These are phyloP conservation scores for Leccinum imitatum DNA, from an alignment of 768 basidiomycete species.

Conservation along the genomic window DNA sequence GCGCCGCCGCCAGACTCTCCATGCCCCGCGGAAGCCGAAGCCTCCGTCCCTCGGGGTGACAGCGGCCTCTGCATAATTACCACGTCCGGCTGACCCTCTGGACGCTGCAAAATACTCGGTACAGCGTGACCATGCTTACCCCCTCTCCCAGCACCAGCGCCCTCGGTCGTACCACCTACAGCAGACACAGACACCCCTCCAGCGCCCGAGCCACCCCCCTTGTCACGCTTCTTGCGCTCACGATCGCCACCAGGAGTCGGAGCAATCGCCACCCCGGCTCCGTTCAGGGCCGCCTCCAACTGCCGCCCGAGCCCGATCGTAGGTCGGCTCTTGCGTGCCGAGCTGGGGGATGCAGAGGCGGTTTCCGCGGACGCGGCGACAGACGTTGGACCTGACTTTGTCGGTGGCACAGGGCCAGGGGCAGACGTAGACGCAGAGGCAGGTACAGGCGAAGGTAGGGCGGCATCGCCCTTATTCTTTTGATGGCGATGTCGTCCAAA, in stretches of 20 bases:
- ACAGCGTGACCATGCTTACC: slow-evolving; percentile 16
- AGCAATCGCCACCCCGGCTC: slow-evolving; percentile 50
- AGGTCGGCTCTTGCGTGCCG: slow-evolving; percentile 51
- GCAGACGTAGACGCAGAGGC: background rate
- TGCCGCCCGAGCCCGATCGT: slow-evolving; percentile 64
- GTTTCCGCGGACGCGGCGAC: background rate
- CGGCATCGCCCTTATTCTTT: slow-evolving; percentile 16
- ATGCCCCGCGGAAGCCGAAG: background rate
- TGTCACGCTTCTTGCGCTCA: slow-evolving; percentile 39
- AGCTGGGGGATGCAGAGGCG: slow-evolving; percentile 13
- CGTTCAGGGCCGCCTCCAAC: slow-evolving; percentile 70
- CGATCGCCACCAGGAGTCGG: slow-evolving; percentile 11
- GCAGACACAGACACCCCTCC: slow-evolving; percentile 5
- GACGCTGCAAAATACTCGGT: slow-evolving; percentile 28
- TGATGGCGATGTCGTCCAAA: slow-evolving; percentile 17
- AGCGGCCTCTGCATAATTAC: slow-evolving; percentile 12
- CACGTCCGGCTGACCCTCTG: slow-evolving; percentile 16
- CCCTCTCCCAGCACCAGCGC: background rate
- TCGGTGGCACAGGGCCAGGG: background rate
- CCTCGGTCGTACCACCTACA: slow-evolving; percentile 5
- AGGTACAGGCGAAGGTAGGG: slow-evolving; percentile 1
- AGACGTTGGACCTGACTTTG: background rate
- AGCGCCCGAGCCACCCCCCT: slow-evolving; percentile 21
- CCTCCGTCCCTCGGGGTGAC: slow-evolving; percentile 16
- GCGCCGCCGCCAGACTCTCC: background rate